These are phyloP conservation scores for Chamaecyparis obtusa DNA, from an alignment of 75 land plant species.

Conservation along the genomic window DNA sequence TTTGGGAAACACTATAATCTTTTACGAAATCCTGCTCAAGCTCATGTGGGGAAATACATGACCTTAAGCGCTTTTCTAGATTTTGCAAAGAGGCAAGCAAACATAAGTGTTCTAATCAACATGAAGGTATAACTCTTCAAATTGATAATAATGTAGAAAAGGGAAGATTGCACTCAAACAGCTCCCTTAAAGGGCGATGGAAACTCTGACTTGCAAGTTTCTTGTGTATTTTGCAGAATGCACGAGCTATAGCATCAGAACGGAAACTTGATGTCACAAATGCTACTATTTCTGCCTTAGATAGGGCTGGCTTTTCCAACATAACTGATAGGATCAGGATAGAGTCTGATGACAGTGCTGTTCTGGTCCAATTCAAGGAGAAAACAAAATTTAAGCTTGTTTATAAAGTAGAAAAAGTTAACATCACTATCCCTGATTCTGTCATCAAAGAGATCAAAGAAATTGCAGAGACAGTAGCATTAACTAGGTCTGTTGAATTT, in stretches of 20 bases:
- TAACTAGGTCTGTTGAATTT: constrained; percentile 35
- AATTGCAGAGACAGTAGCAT: constrained; percentile 37
- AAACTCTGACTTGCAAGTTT: no score
- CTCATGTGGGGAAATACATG: constrained; percentile 52
- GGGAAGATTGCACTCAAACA: no score
- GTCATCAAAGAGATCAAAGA: constrained; percentile 40
- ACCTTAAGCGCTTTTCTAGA: constrained; percentile 60
- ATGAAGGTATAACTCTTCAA: constrained; percentile 44
- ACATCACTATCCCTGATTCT: constrained; percentile 22
- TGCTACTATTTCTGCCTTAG: neutral
- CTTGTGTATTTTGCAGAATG: constrained; percentile 18
- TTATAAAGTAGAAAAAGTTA: constrained; percentile 9
- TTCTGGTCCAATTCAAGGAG: constrained; percentile 37
- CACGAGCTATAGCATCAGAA: neutral
- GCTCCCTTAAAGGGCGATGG: no score
- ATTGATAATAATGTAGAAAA: neutral
- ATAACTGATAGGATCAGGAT: constrained; percentile 24
- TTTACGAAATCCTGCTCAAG: constrained; percentile 49
- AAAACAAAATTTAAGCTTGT: constrained; percentile 36
- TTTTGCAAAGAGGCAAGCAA: constrained; percentile 61
- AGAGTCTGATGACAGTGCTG: constrained; percentile 67
- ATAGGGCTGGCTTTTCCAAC: no score
- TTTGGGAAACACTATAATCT: constrained; percentile 7
- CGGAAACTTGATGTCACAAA: neutral
- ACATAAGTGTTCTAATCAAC: constrained; percentile 61